Base-by-base conservation (phyloP, 768 basidiomycete genomes). In the Agaricus subrufescens region DNA sequence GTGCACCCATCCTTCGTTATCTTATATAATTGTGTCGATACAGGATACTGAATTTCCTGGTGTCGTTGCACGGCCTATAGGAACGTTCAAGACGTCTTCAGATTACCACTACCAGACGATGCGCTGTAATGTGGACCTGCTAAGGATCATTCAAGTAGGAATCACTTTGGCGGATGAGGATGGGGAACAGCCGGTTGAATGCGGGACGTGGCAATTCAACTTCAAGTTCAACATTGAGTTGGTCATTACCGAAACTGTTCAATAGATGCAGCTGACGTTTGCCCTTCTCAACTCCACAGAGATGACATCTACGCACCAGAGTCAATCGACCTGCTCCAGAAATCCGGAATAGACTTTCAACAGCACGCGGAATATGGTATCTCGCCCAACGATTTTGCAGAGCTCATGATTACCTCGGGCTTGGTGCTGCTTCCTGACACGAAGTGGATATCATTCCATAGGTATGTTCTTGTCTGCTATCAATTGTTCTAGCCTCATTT, bases 71-170 rank as follows among this genome's bases (percentile, higher is more conserved):
- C 84, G 97, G 19, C 97, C 97, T 2, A 96, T 99, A 65, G 97
- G 97, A 4, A 78, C 86, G 34, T 98, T 98, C 79, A 94, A 93
- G 70, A 95, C 94, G 0, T 93, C 94, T 10, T 94, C 94, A 23
- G 97, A 99, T 73, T 98, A 98, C 67, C 96, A 98, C 72, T 99
- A 98, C 72, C 97, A 99, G 72, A 99, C 97, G 2, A 96, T 99
- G 90, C 87, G 97, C 58, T 97, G 95, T 75, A 99, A 99, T 72
- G 97, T 98, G 65, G 97, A 99, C 79, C 77, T 98, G 48, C 81
- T 99, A 62, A 94, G 93, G 75, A 91, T 98, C 73, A 98, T 99
- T 50, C 97, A 99, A 74, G 85, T 98, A 58, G 97, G 97, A 4
- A 82, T 99, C 61, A 97, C 97, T 5, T 76, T 99, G 29, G 88